Evolutionary conservation across 257 asterid genomes (phyloP).

Genomic region (Lavandula angustifolia): DNA sequence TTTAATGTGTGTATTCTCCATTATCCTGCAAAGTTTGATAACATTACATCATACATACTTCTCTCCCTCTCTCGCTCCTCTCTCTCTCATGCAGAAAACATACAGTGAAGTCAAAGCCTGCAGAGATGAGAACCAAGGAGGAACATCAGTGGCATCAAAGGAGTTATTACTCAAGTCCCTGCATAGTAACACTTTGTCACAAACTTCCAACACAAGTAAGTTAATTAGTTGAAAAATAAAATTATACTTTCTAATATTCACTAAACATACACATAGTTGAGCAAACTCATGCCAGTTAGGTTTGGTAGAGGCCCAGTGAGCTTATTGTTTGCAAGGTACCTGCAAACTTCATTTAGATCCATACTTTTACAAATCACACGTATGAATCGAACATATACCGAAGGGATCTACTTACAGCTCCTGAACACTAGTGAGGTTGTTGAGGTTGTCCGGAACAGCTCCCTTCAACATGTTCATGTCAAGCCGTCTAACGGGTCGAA

Average conservation of each 20-base stretch:
- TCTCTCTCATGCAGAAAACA: not conserved
- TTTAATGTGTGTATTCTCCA: slow-evolving; percentile 57
- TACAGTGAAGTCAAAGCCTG: slow-evolving; percentile 73
- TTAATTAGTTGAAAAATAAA: not conserved
- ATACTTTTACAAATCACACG: slow-evolving; percentile 1
- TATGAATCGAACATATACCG: not conserved
- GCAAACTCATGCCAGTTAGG: slow-evolving; percentile 59
- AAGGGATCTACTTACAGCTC: slow-evolving; percentile 60
- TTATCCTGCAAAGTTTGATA: slow-evolving; percentile 49
- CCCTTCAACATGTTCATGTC: slow-evolving; percentile 67
- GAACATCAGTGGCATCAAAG: slow-evolving; percentile 53
- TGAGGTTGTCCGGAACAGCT: slow-evolving; percentile 61
- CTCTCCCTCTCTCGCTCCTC: not conserved
- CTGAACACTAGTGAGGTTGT: slow-evolving; percentile 51
- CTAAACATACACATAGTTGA: slow-evolving; percentile 66
- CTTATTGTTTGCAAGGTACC: slow-evolving; percentile 69
- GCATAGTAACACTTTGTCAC: slow-evolving; percentile 30
- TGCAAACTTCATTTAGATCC: slow-evolving; percentile 35
- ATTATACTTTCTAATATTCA: not conserved
- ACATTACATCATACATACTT: slow-evolving; percentile 2
- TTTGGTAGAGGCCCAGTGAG: slow-evolving; percentile 76
- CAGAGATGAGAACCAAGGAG: slow-evolving; percentile 62
- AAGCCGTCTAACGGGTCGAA: slow-evolving; percentile 59
- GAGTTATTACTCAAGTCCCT: slow-evolving; percentile 90
- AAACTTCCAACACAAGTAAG: not conserved